Evolutionary conservation across 331 rosid species (phyloP), one percentile per base, ranked within the genome.

Genomic region (Phaseolus coccineus): DNA sequence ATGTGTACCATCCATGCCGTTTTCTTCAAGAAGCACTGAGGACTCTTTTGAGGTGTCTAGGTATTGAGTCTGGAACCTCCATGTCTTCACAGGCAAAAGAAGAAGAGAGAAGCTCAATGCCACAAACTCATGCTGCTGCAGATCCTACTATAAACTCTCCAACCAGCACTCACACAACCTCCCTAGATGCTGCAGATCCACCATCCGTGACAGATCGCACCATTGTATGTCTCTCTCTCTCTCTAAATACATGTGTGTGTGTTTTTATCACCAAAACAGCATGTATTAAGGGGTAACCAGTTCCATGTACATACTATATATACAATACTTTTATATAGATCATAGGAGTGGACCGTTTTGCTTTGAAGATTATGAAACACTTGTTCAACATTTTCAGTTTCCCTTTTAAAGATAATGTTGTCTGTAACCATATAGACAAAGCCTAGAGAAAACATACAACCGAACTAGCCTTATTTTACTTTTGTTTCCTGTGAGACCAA

Each of bases 31-130:
- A 81, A 67, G 83, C 81, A 15, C 19, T 87, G 2, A 59, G 19
- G 52, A 56, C 80, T 61, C 4, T 89, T 63, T 31, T 82, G 4
- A 84, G 44, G 59, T 89, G 91, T 67, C 76, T 87, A 28, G 89
- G 93, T 50, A 22, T 81, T 58, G 89, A 76, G 57, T 27, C 35
- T 64, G 44, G 3, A 22, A 14, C 44, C 16, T 25, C 40, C 16
- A 33, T 6, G 42, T 51, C 27, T 37, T 80, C 79, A 27, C 4
- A 63, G 39, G 12, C 6, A 28, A 15, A 80, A 50, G 57, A 80
- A 50, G 57, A 72, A 12, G 79, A 80, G 9, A 58, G 46, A 52
- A 52, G 0, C 25, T 4, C 14, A 66, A 44, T 12, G 50, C 52
- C 25, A 11, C 16, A 78, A 57, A 8, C 37, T 6, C 30, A 42